A percentile compares a stretch with the other conserved stretches of the same genome.
Evolutionary conservation across 2,329 filamentous ascomycete genomes (phyloP).

Genomic region (Trichoderma polysporum): DNA sequence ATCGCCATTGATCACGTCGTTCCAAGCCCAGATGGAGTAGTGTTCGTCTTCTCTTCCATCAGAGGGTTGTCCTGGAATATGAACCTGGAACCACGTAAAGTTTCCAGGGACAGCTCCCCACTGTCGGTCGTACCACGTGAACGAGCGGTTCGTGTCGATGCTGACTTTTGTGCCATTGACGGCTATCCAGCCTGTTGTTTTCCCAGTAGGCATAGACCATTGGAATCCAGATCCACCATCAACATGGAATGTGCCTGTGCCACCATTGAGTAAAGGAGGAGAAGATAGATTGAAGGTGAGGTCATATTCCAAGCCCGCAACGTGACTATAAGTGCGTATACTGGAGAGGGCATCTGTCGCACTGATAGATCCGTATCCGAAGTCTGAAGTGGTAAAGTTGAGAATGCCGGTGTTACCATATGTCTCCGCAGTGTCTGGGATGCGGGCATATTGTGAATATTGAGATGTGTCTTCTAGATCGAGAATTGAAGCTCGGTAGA

Average conservation of each 20-base stretch:
- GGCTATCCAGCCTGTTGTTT: slow-evolving; percentile 7
- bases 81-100: slow-evolving; percentile 11
- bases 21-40: slow-evolving; percentile 1
- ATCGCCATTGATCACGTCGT: background rate
- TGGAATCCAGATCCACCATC: background rate
- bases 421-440: background rate
- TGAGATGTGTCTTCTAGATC: slow-evolving; percentile 1
- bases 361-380: background rate
- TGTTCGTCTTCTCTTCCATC: background rate
- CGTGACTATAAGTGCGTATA: background rate
- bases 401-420: slow-evolving; percentile 1
- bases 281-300: slow-evolving; percentile 13
- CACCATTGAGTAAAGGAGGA: slow-evolving; percentile 7
- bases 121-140: slow-evolving; percentile 18
- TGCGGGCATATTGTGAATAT: slow-evolving; percentile 1
- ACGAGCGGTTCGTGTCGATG: background rate
- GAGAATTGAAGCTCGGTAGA: slow-evolving; percentile 16
- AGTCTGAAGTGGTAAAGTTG: background rate
- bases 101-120: background rate
- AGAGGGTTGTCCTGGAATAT: background rate
- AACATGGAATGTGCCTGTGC: background rate
- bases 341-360: background rate
- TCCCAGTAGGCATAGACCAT: slow-evolving; percentile 16
- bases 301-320: background rate
- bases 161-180: background rate